phyloP scores from a whole-genome alignment of 768 basidiomycete genomes.

The Boletus sensibilis region DNA sequence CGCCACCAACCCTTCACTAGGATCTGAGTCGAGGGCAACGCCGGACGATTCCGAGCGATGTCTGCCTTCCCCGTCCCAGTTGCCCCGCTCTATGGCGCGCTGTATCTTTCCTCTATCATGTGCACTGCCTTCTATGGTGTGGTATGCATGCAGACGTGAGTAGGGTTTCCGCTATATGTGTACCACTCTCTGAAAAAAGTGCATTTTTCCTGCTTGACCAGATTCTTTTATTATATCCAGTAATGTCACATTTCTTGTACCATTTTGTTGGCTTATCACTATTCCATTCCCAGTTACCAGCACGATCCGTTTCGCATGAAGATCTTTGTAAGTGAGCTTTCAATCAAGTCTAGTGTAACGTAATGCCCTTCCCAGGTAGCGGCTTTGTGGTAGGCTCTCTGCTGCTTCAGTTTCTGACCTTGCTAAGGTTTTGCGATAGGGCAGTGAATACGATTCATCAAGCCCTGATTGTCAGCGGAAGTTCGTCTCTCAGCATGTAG shows the following conservation, averaged over 20 bases:
- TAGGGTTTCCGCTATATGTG: not conserved
- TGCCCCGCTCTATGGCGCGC: not conserved
- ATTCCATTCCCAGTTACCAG: not conserved
- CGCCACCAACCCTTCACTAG: not conserved
- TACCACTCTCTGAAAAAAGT: not conserved
- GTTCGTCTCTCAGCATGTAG: not conserved
- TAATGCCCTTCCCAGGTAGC: conserved; percentile 1
- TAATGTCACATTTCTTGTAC: not conserved
- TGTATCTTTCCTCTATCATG: conserved; percentile 2
- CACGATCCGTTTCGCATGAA: conserved; percentile 2
- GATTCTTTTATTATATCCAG: conserved; percentile 11
- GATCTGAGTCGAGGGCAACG: not conserved
- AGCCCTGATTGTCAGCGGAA: conserved; percentile 1
- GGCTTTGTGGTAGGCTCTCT: not conserved
- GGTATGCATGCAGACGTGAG: conserved; percentile 10
- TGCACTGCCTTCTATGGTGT: conserved; percentile 6
- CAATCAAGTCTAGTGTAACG: not conserved
- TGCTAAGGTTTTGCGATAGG: not conserved
- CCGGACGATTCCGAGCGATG: not conserved
- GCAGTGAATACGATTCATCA: conserved; percentile 7
- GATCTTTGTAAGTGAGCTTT: conserved; percentile 1
- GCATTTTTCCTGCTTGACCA: not conserved
- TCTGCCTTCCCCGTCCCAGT: not conserved
- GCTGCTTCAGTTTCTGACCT: not conserved
- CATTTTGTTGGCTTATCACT: not conserved